These are phyloP conservation scores for Podospora pseudopauciseta DNA, from an alignment of 495 filamentous ascomycete species.

Conservation along the genomic window DNA sequence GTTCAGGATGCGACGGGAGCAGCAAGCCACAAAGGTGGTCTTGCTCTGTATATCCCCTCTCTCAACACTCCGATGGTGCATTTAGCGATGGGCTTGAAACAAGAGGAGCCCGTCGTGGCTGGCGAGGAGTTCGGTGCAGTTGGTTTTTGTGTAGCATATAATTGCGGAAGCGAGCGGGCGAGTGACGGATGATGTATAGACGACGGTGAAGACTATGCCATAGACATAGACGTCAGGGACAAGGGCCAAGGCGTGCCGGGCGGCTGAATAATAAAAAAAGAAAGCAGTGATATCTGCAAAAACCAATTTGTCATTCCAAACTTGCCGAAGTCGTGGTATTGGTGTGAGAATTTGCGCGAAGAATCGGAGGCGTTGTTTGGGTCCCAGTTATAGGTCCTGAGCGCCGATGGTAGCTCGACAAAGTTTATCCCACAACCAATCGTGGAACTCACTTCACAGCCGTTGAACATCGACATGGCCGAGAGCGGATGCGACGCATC, in stretches of 20 bases:
- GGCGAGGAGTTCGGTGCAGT: conserved; percentile 30
- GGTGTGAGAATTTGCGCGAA: neutral
- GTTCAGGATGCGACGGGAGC: conserved; percentile 3
- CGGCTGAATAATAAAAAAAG: neutral
- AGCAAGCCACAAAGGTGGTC: conserved; percentile 12
- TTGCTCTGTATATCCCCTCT: conserved; percentile 27
- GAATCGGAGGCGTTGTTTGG: neutral
- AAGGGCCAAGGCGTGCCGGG: neutral
- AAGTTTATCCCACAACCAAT: neutral
- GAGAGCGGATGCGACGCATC: neutral
- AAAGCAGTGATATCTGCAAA: neutral
- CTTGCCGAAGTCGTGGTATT: neutral
- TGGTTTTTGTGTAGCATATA: conserved; percentile 33
- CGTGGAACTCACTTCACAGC: neutral
- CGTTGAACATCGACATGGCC: neutral
- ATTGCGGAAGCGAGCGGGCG: conserved; percentile 15
- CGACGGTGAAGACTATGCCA: conserved; percentile 10
- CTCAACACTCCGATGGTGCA: conserved; percentile 31
- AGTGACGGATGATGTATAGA: conserved; percentile 25
- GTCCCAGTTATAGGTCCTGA: neutral
- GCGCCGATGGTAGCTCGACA: neutral
- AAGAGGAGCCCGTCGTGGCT: conserved; percentile 15
- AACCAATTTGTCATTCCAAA: neutral
- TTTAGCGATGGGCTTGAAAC: conserved; percentile 32
- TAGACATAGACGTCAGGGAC: neutral